These are phyloP conservation scores for Calocybe gangraenosa DNA, from an alignment of 768 basidiomycete genomes.

Conservation along the genomic window DNA sequence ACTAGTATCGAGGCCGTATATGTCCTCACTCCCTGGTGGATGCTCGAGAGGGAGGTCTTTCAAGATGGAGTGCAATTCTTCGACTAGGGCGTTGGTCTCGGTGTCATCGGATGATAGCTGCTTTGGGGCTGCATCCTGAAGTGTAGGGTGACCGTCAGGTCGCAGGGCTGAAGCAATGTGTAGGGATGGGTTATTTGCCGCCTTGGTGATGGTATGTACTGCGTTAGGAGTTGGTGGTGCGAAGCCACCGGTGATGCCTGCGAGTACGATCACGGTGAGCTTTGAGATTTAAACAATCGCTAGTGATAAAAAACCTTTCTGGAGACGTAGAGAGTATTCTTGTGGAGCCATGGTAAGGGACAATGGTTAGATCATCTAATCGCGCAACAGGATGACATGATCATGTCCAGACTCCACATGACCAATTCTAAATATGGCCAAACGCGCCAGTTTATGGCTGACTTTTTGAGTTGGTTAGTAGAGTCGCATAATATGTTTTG, in stretches of 20 bases:
- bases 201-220: constrained; percentile 47
- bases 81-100: constrained; percentile 37
- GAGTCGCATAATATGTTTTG: too few relatives aligned
- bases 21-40: constrained; percentile 62
- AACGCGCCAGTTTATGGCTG: too few relatives aligned
- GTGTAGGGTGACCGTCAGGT: constrained; percentile 38
- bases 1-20: constrained; percentile 67
- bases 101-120: constrained; percentile 28
- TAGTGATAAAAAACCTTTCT: constrained; percentile 43
- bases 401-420: neutral
- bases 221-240: constrained; percentile 61
- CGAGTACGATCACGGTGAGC: constrained; percentile 3
- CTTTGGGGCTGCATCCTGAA: constrained; percentile 40
- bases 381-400: neutral
- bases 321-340: constrained; percentile 55
- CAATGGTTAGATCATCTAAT: too few relatives aligned
- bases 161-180: constrained; percentile 45
- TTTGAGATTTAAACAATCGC: neutral
- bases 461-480: too few relatives aligned
- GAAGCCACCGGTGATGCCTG: constrained; percentile 77
- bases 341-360: constrained; percentile 34
- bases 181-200: constrained; percentile 31
- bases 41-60: constrained; percentile 51
- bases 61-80: constrained; percentile 58
- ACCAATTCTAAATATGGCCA: neutral